These are phyloP conservation scores for Nadsonia starkeyi-henricii DNA, from an alignment of 1,139 yeast species.

Conservation along the genomic window DNA sequence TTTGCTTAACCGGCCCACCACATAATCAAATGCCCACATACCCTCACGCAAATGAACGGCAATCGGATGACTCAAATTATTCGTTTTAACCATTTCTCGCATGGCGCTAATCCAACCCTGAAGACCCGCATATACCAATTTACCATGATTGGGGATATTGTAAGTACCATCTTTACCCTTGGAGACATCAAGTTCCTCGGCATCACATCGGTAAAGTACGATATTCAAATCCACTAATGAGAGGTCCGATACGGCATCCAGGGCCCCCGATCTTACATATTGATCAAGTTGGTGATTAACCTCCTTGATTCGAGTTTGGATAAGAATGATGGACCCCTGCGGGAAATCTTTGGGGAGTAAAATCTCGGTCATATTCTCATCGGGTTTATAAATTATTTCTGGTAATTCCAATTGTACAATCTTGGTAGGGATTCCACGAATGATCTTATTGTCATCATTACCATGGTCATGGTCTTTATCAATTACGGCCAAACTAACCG, in stretches of 20 bases:
- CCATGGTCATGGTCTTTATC: slow-evolving; percentile 33
- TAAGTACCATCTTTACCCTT: slow-evolving; percentile 62
- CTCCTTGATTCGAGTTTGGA: slow-evolving; percentile 44
- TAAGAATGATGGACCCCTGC: slow-evolving; percentile 81
- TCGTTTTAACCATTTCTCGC: slow-evolving; percentile 45
- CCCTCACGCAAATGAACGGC: slow-evolving; percentile 74
- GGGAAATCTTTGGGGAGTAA: slow-evolving; percentile 50
- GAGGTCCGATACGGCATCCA: slow-evolving; percentile 51
- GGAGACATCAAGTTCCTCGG: slow-evolving; percentile 77
- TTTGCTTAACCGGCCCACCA: slow-evolving; percentile 46
- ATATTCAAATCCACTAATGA: slow-evolving; percentile 61
- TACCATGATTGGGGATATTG: slow-evolving; percentile 57
- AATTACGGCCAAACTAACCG: slow-evolving; percentile 39
- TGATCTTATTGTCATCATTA: slow-evolving; percentile 9
- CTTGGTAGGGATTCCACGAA: slow-evolving; percentile 53
- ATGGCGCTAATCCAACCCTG: slow-evolving; percentile 83
- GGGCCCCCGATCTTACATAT: slow-evolving; percentile 57
- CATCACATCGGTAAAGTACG: slow-evolving; percentile 62
- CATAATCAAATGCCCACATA: slow-evolving; percentile 77
- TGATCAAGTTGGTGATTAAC: slow-evolving; percentile 52
- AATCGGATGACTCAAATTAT: slow-evolving; percentile 72
- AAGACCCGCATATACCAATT: slow-evolving; percentile 71
- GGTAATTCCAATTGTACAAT: slow-evolving; percentile 31
- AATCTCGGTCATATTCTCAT: slow-evolving; percentile 42
- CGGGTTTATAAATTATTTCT: slow-evolving; percentile 13